phyloP scores from a whole-genome alignment of 441 rosid genomes.

The Rhodomyrtus psidioides region DNA sequence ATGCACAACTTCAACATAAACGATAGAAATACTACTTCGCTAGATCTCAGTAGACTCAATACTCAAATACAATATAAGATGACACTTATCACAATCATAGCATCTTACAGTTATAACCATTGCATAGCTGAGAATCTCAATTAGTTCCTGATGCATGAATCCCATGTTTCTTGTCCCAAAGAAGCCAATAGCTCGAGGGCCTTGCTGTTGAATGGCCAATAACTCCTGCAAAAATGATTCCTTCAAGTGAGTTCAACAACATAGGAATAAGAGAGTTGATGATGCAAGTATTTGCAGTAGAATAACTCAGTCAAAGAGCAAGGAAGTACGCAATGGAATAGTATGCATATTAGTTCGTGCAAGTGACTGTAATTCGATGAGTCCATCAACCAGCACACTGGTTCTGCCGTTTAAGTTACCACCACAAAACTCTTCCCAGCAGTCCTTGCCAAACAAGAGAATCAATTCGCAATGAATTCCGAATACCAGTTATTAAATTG shows the following conservation, averaged over 20 bases:
- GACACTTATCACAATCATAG: neutral
- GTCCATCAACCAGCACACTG: neutral
- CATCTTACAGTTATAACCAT: slow-evolving; percentile 85
- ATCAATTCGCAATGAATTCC: neutral
- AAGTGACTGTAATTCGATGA: neutral
- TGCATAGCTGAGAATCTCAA: slow-evolving; percentile 95
- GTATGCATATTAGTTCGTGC: neutral
- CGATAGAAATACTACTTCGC: neutral
- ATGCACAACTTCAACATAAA: no score
- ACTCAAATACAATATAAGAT: neutral
- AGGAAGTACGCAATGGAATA: neutral
- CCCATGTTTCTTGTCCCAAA: slow-evolving; percentile 96
- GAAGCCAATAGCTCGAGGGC: slow-evolving; percentile 89
- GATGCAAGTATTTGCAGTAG: neutral
- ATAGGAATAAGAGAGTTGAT: neutral
- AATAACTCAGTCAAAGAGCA: neutral
- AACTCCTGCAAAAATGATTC: slow-evolving; percentile 47
- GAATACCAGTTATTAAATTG: neutral
- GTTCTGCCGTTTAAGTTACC: neutral
- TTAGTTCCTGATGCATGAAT: slow-evolving; percentile 92
- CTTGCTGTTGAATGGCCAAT: slow-evolving; percentile 94
- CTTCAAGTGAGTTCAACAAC: neutral
- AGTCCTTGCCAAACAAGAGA: neutral
- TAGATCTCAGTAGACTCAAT: neutral
- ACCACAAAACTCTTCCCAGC: neutral